phyloP scores from a whole-genome alignment of 169 alveolate species.

The Plasmodium knowlesi region DNA sequence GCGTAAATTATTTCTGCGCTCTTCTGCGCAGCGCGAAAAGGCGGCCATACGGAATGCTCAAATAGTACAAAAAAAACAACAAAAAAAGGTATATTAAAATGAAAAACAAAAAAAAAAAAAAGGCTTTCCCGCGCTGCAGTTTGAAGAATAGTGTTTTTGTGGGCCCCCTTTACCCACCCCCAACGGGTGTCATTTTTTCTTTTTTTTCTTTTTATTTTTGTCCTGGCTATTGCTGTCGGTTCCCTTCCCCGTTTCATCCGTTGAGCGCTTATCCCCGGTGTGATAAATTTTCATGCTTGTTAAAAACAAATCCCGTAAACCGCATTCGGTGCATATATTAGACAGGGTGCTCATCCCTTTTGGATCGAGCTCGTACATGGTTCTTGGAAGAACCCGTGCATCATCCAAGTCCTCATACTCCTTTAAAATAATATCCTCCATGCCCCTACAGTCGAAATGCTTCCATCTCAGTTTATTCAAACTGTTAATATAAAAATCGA shows the following conservation, averaged over 20 bases:
- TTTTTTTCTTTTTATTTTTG: slow-evolving; percentile 38
- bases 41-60: neutral
- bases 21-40: neutral
- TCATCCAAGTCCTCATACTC: slow-evolving; percentile 69
- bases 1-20: slow-evolving; percentile 9
- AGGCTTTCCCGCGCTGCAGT: neutral
- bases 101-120: neutral
- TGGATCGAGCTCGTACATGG: slow-evolving; percentile 76
- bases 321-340: slow-evolving; percentile 76
- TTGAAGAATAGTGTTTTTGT: neutral
- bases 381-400: slow-evolving; percentile 75
- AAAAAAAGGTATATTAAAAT: neutral
- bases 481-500: slow-evolving; percentile 78
- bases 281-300: slow-evolving; percentile 82
- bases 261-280: neutral
- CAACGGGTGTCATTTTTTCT: neutral
- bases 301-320: slow-evolving; percentile 77
- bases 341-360: slow-evolving; percentile 80
- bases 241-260: slow-evolving; percentile 2
- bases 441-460: slow-evolving; percentile 81
- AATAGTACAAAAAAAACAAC: neutral
- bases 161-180: neutral
- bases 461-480: slow-evolving; percentile 82
- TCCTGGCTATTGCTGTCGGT: neutral
- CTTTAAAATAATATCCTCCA: slow-evolving; percentile 59